Evolutionary conservation across 2,329 filamentous ascomycete species (phyloP), one percentile per base, ranked within the genome.

Genomic region (Hypoxylon sp.): DNA sequence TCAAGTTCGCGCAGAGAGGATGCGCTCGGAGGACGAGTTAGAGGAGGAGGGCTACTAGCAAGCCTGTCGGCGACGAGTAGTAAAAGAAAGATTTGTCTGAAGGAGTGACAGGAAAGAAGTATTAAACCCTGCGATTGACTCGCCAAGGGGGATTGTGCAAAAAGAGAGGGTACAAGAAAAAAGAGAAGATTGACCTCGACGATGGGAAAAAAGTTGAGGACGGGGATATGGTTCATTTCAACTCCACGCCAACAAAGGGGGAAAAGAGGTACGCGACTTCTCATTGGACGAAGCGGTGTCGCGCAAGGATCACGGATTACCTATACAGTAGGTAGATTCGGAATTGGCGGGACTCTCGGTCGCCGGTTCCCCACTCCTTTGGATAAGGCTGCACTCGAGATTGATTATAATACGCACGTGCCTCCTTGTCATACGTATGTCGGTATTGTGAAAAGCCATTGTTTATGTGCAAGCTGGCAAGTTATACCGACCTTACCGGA

Each of bases 51-150:
- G 36, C 41, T 41, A 63, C 49, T 45, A 53, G 32, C 48, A 46
- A 58, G 51, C 25, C 46, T 61, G 32, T 49, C 21, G 43, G 49
- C 60, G 63, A 64, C 63, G 53, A 63, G 56, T 11, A 28, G 51
- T 32, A 74, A 75, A 77, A 79, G 79, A 71, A 74, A 77, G 71
- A 65, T 67, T 57, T 41, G 62, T 56, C 65, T 74, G 74, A 83
- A 83, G 78, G 81, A 84, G 79, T 76, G 82, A 83, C 81, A 77
- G 61, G 73, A 76, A 74, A 65, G 63, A 65, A 65, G 61, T 65
- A 63, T 65, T 68, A 72, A 52, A 60, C 67, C 64, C 58, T 63
- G 58, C 65, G 65, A 66, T 60, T 59, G 60, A 70, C 69, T 68
- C 63, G 65, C 60, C 70, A 67, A 70, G 70, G 55, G 55, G 64